Evolutionary conservation across 805 yeast genomes (phyloP).

Genomic region (Hanseniaspora vineae): DNA sequence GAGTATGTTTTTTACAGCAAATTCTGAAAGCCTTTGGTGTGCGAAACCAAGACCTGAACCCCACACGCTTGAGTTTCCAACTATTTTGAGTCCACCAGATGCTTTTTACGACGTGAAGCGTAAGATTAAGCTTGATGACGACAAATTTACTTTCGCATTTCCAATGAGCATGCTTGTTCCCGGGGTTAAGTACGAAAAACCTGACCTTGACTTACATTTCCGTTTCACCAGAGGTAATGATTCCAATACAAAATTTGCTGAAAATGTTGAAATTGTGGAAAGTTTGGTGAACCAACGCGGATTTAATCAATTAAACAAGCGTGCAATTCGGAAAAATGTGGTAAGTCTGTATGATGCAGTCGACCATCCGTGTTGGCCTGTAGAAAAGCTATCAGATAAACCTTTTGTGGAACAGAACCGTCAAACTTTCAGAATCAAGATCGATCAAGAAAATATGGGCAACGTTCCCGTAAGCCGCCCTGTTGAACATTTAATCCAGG

Average conservation of each 20-base stretch:
- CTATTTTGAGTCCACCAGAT: not conserved
- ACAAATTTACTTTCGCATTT: not conserved
- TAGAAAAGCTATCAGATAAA: too few species aligned
- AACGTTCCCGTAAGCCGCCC: too few species aligned
- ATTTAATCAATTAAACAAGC: too few species aligned
- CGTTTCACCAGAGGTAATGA: not conserved
- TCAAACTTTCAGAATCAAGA: too few species aligned
- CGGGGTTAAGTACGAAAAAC: not conserved
- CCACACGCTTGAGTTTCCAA: not conserved
- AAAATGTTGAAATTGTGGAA: not conserved
- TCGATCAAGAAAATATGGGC: too few species aligned
- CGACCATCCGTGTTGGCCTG: too few species aligned
- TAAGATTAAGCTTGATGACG: too few species aligned
- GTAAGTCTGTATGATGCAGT: too few species aligned
- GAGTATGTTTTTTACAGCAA: not conserved
- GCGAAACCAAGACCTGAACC: not conserved
- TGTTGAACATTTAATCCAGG: too few species aligned
- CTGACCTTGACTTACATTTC: not conserved
- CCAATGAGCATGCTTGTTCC: not conserved
- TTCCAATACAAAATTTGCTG: not conserved
- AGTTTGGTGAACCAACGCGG: too few species aligned
- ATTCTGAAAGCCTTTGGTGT: not conserved
- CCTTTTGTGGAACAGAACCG: too few species aligned
- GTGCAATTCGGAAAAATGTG: too few species aligned
- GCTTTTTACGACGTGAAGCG: not conserved